Percentiles rank a stretch among this genome's conserved stretches.
phyloP scores from a whole-genome alignment of 75 land plant genomes.

The Larix kaempferi region DNA sequence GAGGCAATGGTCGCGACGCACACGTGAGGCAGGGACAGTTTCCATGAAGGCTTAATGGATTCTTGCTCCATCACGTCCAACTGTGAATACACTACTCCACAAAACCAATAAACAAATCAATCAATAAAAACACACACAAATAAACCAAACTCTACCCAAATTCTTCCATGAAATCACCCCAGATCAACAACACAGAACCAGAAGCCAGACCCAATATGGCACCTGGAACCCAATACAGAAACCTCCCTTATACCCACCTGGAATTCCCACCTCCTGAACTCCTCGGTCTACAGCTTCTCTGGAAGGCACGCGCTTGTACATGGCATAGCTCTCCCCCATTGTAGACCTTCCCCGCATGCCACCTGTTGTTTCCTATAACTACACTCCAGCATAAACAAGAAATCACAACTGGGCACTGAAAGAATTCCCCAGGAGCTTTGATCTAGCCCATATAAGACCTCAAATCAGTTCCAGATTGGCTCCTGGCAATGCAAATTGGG shows the following conservation, averaged over 20 bases:
- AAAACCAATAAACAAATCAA: not conserved
- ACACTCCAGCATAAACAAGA: not conserved
- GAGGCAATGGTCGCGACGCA: slow-evolving; percentile 69
- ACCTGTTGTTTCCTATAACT: not conserved
- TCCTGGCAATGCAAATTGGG: not conserved
- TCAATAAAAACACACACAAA: not conserved
- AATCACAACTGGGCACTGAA: not conserved
- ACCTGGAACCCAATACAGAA: no score
- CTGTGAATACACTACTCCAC: slow-evolving; percentile 1
- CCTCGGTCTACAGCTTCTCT: not conserved
- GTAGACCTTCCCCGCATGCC: slow-evolving; percentile 7
- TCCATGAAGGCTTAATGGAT: slow-evolving; percentile 62
- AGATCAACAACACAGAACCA: no score
- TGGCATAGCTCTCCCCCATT: not conserved
- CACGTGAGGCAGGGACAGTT: slow-evolving; percentile 69
- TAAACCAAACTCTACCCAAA: not conserved
- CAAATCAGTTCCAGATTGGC: not conserved
- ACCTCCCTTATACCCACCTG: not conserved
- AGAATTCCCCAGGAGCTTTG: not conserved
- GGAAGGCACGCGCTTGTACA: slow-evolving; percentile 2
- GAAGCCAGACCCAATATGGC: no score
- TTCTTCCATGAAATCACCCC: not conserved
- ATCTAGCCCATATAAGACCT: slow-evolving; percentile 6
- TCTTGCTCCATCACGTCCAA: slow-evolving; percentile 24
- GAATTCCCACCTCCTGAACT: not conserved